Conservation (phyloP, 345 rosid genomes). For the Pistacia integerrima region DNA sequence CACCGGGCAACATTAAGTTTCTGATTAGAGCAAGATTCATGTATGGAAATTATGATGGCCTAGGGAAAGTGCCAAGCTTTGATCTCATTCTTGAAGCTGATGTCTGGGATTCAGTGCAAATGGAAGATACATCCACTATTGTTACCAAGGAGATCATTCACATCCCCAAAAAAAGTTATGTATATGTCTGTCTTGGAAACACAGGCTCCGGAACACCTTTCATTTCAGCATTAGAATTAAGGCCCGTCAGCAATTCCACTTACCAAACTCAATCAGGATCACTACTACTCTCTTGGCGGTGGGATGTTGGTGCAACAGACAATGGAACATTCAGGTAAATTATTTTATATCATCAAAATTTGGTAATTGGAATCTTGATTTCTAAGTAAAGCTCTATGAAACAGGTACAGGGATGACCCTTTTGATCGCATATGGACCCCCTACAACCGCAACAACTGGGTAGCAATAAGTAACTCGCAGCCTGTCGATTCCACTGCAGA, state of each 20-base stretch:
- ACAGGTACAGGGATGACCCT: not conserved
- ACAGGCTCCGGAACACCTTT: slow-evolving; percentile 19
- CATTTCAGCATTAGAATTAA: slow-evolving; percentile 20
- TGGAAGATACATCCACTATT: not conserved
- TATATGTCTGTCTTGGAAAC: slow-evolving; percentile 11
- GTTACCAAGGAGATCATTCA: slow-evolving; percentile 10
- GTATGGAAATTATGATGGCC: slow-evolving; percentile 34
- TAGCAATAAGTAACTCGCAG: slow-evolving; percentile 3
- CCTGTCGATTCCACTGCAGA: not conserved
- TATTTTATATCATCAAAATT: too few relatives aligned
- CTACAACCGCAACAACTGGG: not conserved
- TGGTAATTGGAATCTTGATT: not conserved
- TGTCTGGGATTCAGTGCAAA: slow-evolving; percentile 13
- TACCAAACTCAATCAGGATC: slow-evolving; percentile 8
- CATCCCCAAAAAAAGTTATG: not conserved
- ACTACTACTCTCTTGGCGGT: not conserved
- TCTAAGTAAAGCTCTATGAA: not conserved
- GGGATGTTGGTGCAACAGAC: not conserved
- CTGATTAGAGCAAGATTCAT: slow-evolving; percentile 27
- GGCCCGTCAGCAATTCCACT: slow-evolving; percentile 14
- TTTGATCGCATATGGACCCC: slow-evolving; percentile 12
- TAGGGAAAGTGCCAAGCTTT: not conserved
- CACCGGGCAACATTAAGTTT: not conserved
- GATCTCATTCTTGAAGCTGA: slow-evolving; percentile 22
- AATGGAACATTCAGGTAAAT: not conserved